phyloP scores from a whole-genome alignment of 1,139 yeast species.

The Meyerozyma elateridarum region DNA sequence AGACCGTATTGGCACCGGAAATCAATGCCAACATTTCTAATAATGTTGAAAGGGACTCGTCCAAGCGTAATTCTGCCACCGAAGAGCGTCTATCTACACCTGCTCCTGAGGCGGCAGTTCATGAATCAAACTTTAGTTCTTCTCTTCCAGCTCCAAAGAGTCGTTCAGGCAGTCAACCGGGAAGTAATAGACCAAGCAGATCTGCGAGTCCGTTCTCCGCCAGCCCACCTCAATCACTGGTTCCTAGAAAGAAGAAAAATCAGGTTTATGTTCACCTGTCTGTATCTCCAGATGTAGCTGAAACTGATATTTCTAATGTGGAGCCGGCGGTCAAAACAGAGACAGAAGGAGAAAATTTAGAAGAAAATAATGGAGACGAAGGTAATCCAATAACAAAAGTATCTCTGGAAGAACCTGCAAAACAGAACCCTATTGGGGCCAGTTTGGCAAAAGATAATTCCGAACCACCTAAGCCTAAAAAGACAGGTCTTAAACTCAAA shows the following conservation, averaged over 20 bases:
- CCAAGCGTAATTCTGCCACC: constrained; percentile 1
- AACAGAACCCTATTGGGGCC: constrained; percentile 4
- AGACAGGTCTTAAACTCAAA: constrained; percentile 21
- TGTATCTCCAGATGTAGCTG: constrained; percentile 9
- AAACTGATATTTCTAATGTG: constrained; percentile 3
- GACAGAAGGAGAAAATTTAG: constrained; percentile 4
- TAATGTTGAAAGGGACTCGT: neutral
- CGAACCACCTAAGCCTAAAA: constrained; percentile 6
- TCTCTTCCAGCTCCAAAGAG: too few species aligned
- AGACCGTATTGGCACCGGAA: constrained; percentile 12
- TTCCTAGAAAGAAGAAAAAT: constrained; percentile 18
- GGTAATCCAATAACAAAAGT: constrained; percentile 5
- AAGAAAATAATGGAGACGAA: constrained; percentile 7
- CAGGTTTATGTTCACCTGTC: constrained; percentile 22
- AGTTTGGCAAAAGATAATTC: constrained; percentile 4
- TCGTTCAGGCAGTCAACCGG: too few species aligned
- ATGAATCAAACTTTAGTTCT: too few species aligned
- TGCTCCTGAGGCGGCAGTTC: neutral
- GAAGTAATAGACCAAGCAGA: constrained; percentile 5
- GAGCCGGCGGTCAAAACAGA: neutral
- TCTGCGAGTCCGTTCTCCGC: constrained; percentile 23
- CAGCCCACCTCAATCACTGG: constrained; percentile 9
- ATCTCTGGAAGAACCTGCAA: constrained; percentile 4
- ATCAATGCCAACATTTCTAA: too few species aligned
- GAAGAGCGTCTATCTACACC: constrained; percentile 4